Base-by-base conservation (phyloP, 805 yeast species). In the Grigorovia jiainica region DNA sequence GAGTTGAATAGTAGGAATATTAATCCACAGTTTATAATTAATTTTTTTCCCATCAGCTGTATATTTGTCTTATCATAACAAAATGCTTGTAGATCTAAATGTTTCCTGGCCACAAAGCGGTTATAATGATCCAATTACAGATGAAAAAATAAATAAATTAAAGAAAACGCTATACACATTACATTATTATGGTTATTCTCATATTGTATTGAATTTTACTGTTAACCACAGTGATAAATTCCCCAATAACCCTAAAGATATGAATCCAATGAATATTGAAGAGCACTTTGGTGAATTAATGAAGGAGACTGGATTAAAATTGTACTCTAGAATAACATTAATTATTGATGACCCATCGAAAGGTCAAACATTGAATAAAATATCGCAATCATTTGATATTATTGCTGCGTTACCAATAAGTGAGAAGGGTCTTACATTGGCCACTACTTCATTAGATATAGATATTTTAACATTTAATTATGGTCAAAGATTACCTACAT, bases 391-490 rank as follows among this genome's bases (percentile, higher is more conserved):
- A 9, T 92, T 82, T 57, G 97, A 92, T 58, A 61, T 92, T 2
- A 69, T 92, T 7, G 85, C 96, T 0, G 79, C 90, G 1, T 74
- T 79, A 49, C 98, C 98, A 1, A 52, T 68, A 18, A 75, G 81
- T 39, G 98, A 92, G 57, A 81, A 78, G 57, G 84, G 87, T 4
- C 66, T 92, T 13, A 79, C 82, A 38, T 65, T 82, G 39, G 81
- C 92, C 3, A 78, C 87, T 17, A 71, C 86, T 2, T 77, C 78
- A 44, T 66, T 87, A 36, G 96, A 87, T 45, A 70, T 89, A 34
- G 97, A 92, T 63, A 46, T 92, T 20, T 73, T 92, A 16, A 78
- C 95, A 1, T 71, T 92, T 42, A 78, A 82, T 41, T 73, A 82
- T 57, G 63, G 73, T 20, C 66, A 70, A 34, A 73, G 85, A 43